Percentiles rank a stretch among this genome's conserved stretches.
These are phyloP conservation scores for Oropetium thomaeum DNA, from an alignment of 176 grass and related monocot species.

Conservation along the genomic window DNA sequence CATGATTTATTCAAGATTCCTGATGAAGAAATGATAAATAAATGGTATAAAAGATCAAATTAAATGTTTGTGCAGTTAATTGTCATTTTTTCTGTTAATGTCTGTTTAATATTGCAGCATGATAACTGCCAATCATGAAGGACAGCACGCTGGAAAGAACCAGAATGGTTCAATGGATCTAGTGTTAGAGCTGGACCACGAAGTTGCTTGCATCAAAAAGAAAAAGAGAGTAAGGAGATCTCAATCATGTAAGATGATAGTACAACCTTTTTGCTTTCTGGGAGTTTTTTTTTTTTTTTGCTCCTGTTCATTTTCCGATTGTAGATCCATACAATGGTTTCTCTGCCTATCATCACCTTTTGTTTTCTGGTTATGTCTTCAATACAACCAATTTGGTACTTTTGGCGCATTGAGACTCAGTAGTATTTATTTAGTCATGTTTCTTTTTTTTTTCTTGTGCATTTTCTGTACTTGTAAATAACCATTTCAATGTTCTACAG, in stretches of 20 bases:
- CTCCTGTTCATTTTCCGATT: conserved; percentile 21
- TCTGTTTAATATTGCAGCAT: conserved; percentile 46
- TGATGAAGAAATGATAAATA: conserved; percentile 34
- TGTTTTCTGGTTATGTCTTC: not conserved
- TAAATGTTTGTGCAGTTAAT: conserved; percentile 10
- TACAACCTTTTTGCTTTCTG: conserved; percentile 29
- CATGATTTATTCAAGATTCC: conserved; percentile 25
- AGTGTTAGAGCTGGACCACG: conserved; percentile 34
- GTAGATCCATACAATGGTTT: conserved; percentile 5
- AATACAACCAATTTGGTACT: not conserved
- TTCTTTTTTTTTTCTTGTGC: not conserved
- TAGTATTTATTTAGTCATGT: not conserved
- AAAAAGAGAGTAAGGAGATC: conserved; percentile 77
- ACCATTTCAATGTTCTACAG: conserved; percentile 24
- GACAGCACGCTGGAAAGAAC: conserved; percentile 27
- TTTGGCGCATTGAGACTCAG: not conserved
- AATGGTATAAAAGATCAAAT: conserved; percentile 37
- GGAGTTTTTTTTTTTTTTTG: conserved; percentile 19
- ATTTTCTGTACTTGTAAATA: conserved; percentile 16
- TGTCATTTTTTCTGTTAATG: conserved; percentile 29
- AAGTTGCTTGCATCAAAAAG: conserved; percentile 47
- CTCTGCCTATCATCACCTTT: not conserved
- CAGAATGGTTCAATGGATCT: conserved; percentile 27
- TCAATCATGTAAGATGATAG: conserved; percentile 61
- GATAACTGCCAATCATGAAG: conserved; percentile 38